These are phyloP conservation scores for Apiospora rasikravindrae DNA, from an alignment of 2,329 filamentous ascomycete genomes.

Conservation along the genomic window DNA sequence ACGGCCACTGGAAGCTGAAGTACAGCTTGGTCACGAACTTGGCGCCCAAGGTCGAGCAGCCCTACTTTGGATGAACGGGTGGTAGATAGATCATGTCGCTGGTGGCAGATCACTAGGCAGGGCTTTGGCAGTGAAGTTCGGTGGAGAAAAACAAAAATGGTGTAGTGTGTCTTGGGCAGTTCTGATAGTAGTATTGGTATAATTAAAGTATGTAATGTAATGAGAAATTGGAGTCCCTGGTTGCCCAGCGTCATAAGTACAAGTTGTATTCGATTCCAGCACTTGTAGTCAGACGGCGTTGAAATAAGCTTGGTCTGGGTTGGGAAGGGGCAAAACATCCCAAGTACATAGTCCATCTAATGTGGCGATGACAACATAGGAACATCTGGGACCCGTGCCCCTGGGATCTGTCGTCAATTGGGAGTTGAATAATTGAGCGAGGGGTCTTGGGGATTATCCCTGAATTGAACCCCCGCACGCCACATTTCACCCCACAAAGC, in stretches of 20 bases:
- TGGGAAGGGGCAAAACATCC: background rate
- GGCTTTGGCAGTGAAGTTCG: background rate
- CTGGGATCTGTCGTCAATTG: background rate
- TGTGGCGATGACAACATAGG: background rate
- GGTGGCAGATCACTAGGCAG: background rate
- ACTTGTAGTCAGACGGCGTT: background rate
- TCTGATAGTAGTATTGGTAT: background rate
- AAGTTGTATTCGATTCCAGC: background rate
- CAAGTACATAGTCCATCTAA: background rate
- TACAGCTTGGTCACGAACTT: conserved; percentile 4
- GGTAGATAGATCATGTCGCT: background rate
- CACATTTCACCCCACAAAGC: conserved; percentile 10
- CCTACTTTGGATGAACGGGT: background rate
- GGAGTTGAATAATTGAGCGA: background rate
- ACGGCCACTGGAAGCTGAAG: conserved; percentile 17
- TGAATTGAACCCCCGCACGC: conserved; percentile 1
- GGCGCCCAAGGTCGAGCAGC: background rate
- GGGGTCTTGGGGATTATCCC: background rate
- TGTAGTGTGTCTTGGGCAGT: background rate
- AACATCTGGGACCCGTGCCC: background rate
- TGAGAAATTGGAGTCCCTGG: too few species aligned
- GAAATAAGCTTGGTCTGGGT: background rate
- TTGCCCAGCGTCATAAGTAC: too few species aligned
- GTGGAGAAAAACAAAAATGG: background rate
- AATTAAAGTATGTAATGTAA: too few species aligned